Base-by-base conservation (phyloP, 306 rosid genomes). In the Cucurbita maxima region DNA sequence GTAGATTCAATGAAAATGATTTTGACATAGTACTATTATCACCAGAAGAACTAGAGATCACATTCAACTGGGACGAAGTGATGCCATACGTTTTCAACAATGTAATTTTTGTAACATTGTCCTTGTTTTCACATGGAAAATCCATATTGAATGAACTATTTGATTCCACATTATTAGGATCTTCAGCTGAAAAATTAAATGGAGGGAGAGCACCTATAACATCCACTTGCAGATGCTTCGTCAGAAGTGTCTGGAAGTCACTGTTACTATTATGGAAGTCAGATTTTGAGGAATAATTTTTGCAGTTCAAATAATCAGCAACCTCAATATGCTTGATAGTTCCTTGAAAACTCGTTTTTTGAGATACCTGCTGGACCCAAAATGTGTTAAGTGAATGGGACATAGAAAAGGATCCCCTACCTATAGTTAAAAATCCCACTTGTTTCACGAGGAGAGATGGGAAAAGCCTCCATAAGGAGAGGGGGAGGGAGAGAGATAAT, bases 51-150 rank as follows among this genome's bases (percentile, higher is more conserved):
- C 78, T 80, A 58, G 89, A 85, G 70, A 81, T 84, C 77, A 69
- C 72, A 74, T 81, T 81, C 75, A 79, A 79, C 68, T 85, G 87
- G 83, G 83, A 88, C 81, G 62, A 61, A 45, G 89, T 82, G 77
- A 64, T 69, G 34, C 91, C 97, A 69, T 77, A 85, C 69, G 97
- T 94, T 87, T 80, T 81, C 75, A 94, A 85, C 84, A 94, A 72
- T 5, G 83, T 78, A 75, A 84, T 79, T 87, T 88, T 94, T 72
- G 86, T 69, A 61, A 86, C 73, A 76, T 72, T 77, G 51, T 79
- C 82, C 68, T 66, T 76, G 68, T 76, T 80, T 73, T 87, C 88
- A 71, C 83, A 82, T 50, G 87, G 87, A 81, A 83, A 81, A 79
- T 80, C 80, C 78, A 83, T 66, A 18, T 78, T 78, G 74, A 41